Percentiles rank a stretch among this genome's conserved stretches.
Conservation (phyloP, 1,139 yeast species). For the Hansenula sp. region DNA sequence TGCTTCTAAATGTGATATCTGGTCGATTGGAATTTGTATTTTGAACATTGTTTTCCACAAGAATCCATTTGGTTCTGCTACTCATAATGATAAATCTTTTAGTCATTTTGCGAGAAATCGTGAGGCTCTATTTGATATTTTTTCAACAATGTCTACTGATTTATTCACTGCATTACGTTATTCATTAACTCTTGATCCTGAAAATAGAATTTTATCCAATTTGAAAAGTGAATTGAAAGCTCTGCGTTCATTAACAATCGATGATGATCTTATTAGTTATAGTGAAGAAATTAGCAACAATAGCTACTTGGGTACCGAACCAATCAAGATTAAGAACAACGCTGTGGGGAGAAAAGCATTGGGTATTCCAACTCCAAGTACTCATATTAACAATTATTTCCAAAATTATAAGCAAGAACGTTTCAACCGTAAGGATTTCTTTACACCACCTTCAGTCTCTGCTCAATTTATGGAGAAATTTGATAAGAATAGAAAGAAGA, state of each 20-base stretch:
- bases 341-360: slow-evolving; percentile 54
- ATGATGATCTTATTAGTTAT: slow-evolving; percentile 52
- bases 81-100: slow-evolving; percentile 80
- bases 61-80: slow-evolving; percentile 85
- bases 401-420: slow-evolving; percentile 29
- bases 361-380: slow-evolving; percentile 54
- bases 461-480: slow-evolving; percentile 71
- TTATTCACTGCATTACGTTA: slow-evolving; percentile 78
- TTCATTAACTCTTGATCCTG: slow-evolving; percentile 82
- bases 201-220: slow-evolving; percentile 63
- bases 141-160: slow-evolving; percentile 85
- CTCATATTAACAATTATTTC: slow-evolving; percentile 33
- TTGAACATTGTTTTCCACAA: slow-evolving; percentile 85
- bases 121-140: slow-evolving; percentile 88
- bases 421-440: slow-evolving; percentile 66
- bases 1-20: slow-evolving; percentile 84
- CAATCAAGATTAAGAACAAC: slow-evolving; percentile 28
- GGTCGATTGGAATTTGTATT: slow-evolving; percentile 90
- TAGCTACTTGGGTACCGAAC: slow-evolving; percentile 22
- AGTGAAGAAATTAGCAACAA: slow-evolving; percentile 9
- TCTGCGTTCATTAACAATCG: slow-evolving; percentile 74
- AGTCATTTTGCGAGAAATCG: slow-evolving; percentile 83
- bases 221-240: slow-evolving; percentile 58
- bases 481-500: slow-evolving; percentile 33
- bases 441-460: slow-evolving; percentile 74